Base-by-base conservation (phyloP, 148 eudicot genomes). In the Camellia lanceoleosa region DNA sequence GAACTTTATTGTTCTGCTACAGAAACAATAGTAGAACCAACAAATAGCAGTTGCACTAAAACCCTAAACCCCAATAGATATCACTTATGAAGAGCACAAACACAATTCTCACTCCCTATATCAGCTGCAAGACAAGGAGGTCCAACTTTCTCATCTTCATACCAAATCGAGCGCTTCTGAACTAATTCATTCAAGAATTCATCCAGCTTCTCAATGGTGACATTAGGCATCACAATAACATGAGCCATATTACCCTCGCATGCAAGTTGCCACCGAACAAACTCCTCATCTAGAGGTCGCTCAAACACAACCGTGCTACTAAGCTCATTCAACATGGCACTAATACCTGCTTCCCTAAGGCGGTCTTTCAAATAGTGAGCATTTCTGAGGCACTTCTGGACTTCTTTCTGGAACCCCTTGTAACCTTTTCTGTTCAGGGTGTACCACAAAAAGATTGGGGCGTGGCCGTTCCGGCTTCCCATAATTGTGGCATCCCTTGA, bases 391-490 rank as follows among this genome's bases (percentile, higher is more conserved):
- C 92, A 90, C 81, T 85, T 88, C 44, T 90, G 89, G 49, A 88
- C 89, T 51, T 90, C 92, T 80, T 90, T 90, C 67, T 85, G 90
- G 88, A 90, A 90, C 30, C 92, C 92, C 71, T 85, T 76, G 63
- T 88, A 90, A 23, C 92, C 92, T 86, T 90, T 90, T 66, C 84
- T 83, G 84, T 90, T 90, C 73, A 90, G 77, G 54, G 91, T 90
- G 83, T 88, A 88, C 92, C 92, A 90, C 41, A 88, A 83, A 78
- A 88, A 90, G 81, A 90, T 86, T 20, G 92, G 92, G 30, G 92
- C 92, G 70, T 88, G 92, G 68, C 92, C 92, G 2, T 90, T 90
- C 74, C 92, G 83, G 83, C 92, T 90, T 63, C 92, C 92, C 92
- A 90, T 90, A 73, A 90, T 90, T 68, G 92, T 90, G 47, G 89